Conservation (phyloP, 1,139 yeast genomes). For the Geotrichum australiense region DNA sequence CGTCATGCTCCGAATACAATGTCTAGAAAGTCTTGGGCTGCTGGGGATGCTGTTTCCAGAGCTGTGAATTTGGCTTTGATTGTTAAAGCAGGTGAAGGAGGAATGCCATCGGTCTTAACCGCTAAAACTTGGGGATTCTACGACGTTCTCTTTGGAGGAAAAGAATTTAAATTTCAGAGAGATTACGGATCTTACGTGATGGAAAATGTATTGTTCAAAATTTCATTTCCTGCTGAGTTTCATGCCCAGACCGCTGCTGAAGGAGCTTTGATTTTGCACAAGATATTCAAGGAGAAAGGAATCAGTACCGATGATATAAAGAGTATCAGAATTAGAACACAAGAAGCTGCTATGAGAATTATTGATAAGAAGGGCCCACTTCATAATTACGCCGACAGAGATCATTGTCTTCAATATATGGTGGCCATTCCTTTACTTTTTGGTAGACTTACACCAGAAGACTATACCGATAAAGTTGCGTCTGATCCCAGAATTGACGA, state of each 20-base stretch:
- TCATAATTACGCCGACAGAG: constrained; percentile 56
- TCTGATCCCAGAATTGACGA: constrained; percentile 46
- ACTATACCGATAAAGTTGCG: constrained; percentile 47
- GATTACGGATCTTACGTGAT: constrained; percentile 51
- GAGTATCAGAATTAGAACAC: constrained; percentile 46
- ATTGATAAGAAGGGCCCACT: constrained; percentile 53
- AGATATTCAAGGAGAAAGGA: constrained; percentile 37
- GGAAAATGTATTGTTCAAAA: constrained; percentile 55
- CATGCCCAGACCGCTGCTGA: constrained; percentile 63
- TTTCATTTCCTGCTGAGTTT: constrained; percentile 59
- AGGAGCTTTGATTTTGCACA: constrained; percentile 44
- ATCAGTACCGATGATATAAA: constrained; percentile 44
- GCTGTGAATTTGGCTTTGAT: constrained; percentile 50
- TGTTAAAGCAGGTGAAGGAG: constrained; percentile 48
- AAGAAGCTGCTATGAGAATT: constrained; percentile 53
- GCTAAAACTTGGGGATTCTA: constrained; percentile 58
- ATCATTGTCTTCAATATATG: constrained; percentile 59
- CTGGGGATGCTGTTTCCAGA: constrained; percentile 56
- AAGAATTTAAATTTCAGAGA: constrained; percentile 48
- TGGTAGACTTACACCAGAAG: constrained; percentile 52
- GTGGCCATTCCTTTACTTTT: constrained; percentile 48
- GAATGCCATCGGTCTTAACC: constrained; percentile 51
- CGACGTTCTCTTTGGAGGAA: constrained; percentile 49
- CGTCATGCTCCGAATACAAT: constrained; percentile 59
- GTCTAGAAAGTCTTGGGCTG: constrained; percentile 60